Evolutionary conservation across 306 rosid genomes (phyloP).

Genomic region (Boehmeria nivea): DNA sequence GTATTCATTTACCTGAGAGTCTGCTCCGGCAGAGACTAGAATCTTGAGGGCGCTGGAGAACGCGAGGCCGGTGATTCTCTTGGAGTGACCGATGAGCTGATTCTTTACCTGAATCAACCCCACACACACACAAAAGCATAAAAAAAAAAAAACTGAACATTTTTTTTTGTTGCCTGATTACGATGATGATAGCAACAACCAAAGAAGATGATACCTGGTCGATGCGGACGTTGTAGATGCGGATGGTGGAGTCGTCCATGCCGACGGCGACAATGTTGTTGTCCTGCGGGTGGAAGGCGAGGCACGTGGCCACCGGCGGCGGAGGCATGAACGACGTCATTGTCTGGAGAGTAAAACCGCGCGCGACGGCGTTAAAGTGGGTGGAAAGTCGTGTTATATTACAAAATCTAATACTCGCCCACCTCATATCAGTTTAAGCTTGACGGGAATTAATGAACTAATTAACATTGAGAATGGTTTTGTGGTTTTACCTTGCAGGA

Average conservation of each 20-base stretch:
- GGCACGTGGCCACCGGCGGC: conserved; percentile 81
- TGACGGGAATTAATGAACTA: too few species aligned
- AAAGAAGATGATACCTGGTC: conserved; percentile 66
- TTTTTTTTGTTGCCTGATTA: neutral
- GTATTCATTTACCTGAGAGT: conserved; percentile 68
- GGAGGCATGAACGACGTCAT: conserved; percentile 92
- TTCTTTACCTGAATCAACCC: conserved; percentile 55
- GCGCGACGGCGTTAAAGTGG: too few species aligned
- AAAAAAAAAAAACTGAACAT: conserved; percentile 11
- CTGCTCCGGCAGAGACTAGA: conserved; percentile 87
- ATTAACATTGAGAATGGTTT: too few species aligned
- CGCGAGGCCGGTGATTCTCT: conserved; percentile 82
- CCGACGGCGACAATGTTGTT: conserved; percentile 89
- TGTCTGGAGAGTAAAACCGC: conserved; percentile 39
- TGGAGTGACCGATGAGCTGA: conserved; percentile 78
- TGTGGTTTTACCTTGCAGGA: conserved; percentile 63
- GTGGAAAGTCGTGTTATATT: too few species aligned
- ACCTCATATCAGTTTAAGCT: too few species aligned
- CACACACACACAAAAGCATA: conserved; percentile 4
- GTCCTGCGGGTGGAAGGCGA: conserved; percentile 87
- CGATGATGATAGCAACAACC: too few species aligned
- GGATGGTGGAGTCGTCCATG: conserved; percentile 75
- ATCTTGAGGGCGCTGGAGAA: conserved; percentile 62
- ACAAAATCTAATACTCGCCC: too few species aligned
- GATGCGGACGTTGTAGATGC: conserved; percentile 65